Conservation (phyloP, 2,329 filamentous ascomycete species). For the Nothopassalora personata region DNA sequence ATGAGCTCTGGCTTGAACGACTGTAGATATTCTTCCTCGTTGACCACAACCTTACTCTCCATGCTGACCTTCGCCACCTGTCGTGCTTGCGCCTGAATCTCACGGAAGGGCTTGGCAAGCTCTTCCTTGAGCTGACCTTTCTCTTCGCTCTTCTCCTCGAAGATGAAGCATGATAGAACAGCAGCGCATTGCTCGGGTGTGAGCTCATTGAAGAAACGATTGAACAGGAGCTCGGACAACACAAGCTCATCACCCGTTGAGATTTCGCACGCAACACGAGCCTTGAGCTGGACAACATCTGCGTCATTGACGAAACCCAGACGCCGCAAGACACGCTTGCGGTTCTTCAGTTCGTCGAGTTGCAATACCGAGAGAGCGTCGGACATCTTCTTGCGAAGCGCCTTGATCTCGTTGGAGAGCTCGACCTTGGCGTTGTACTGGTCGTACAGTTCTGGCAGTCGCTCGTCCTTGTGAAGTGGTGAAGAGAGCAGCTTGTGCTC, state of each 20-base stretch:
- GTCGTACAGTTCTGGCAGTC: conserved; percentile 77
- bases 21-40: conserved; percentile 88
- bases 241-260: conserved; percentile 94
- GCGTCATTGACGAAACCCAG: conserved; percentile 93
- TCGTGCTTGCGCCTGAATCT: conserved; percentile 81
- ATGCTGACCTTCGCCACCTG: conserved; percentile 88
- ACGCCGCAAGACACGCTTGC: conserved; percentile 89
- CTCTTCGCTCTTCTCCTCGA: conserved; percentile 89
- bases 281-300: conserved; percentile 94
- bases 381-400: conserved; percentile 77
- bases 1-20: conserved; percentile 92
- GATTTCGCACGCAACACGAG: conserved; percentile 94
- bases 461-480: conserved; percentile 83
- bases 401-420: conserved; percentile 73
- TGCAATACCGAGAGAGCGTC: conserved; percentile 85
- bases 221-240: conserved; percentile 87
- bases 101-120: conserved; percentile 75
- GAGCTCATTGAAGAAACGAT: conserved; percentile 96
- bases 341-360: conserved; percentile 90
- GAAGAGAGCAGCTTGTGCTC: conserved; percentile 86
- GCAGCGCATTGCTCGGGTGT: conserved; percentile 82
- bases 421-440: conserved; percentile 79
- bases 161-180: conserved; percentile 88
- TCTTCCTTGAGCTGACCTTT: conserved; percentile 69
- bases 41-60: conserved; percentile 89